Evolutionary conservation across 306 rosid species (phyloP).

Genomic region (Malus sylvestris): DNA sequence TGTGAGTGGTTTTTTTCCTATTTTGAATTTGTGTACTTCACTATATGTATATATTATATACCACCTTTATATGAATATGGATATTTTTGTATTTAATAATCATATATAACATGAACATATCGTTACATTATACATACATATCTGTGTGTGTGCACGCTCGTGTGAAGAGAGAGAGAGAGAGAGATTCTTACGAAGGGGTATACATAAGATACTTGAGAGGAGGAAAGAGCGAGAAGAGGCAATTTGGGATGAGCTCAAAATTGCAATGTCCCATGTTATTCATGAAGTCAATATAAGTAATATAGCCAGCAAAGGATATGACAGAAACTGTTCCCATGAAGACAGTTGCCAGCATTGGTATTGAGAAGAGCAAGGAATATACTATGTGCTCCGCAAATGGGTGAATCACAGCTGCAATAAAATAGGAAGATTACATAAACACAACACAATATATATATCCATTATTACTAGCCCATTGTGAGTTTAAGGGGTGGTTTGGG

Average conservation of each 20-base stretch:
- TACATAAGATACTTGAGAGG: conserved; percentile 42
- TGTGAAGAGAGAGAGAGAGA: too few relatives aligned
- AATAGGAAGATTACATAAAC: background rate
- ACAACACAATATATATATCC: background rate
- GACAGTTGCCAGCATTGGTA: conserved; percentile 10
- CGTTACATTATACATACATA: too few relatives aligned
- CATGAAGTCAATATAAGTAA: conserved; percentile 3
- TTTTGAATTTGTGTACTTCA: too few relatives aligned
- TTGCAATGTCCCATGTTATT: conserved; percentile 51
- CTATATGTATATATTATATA: too few relatives aligned
- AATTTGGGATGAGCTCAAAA: conserved; percentile 32
- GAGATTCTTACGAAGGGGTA: background rate
- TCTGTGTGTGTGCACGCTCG: too few relatives aligned
- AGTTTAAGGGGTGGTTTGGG: too few relatives aligned
- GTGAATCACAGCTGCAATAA: conserved; percentile 39
- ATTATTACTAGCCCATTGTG: too few relatives aligned
- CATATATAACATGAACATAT: too few relatives aligned
- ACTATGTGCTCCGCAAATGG: conserved; percentile 42
- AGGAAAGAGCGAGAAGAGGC: conserved; percentile 22
- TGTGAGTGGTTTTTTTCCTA: too few relatives aligned
- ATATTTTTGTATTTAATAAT: too few relatives aligned
- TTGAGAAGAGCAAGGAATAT: conserved; percentile 24
- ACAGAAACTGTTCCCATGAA: conserved; percentile 4
- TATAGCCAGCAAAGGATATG: background rate
- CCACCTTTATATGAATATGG: too few relatives aligned